Base-by-base conservation (phyloP, 2,329 filamentous ascomycete species). In the Dryadomyces sulphureus region DNA sequence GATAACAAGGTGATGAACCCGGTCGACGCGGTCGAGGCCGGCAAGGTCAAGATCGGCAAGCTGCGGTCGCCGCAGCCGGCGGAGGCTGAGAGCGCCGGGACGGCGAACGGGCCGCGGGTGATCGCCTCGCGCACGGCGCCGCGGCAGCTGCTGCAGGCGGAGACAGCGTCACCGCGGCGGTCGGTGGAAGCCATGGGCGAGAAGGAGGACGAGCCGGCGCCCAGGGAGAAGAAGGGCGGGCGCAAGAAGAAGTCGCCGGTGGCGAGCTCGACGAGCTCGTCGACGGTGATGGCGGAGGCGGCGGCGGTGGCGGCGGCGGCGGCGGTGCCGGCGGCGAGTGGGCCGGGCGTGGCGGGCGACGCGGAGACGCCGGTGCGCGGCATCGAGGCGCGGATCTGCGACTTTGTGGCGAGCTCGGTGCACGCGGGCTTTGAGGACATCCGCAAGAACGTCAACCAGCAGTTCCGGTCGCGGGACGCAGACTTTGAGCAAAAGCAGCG, bases 1-100 rank as follows among this genome's bases (percentile, higher is more conserved):
- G 86, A 95, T 51, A 90, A 88, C 64, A 94, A 93, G 68, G 84
- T 94, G 45, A 69, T 94, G 35, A 69, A 81, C 45, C 73, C 83
- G 0, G 76, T 92, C 35, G 80, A 94, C 61, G 89, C 86, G 2
- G 71, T 86, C 39, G 71, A 81, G 45, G 73, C 78, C 46, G 86
- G 84, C 8, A 66, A 84, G 24, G 84, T 94, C 48, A 77, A 77
- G 36, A 81, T 94, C 44, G 73, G 77, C 30, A 81, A 85, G 56
- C 71, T 94, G 34, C 75, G 73, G 59, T 60, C 63, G 41, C 60
- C 67, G 27, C 67, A 57, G 60, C 62, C 65, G 5, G 57, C 56
- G n/a, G 68, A 69, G 56, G 11, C 8, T 7, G n/a, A 25, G 27
- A 24, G 24, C 41, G 30, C 11, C 11, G 27, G 21, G 4, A 1